These are phyloP conservation scores for Laetiporus sulphureus DNA, from an alignment of 1,284 basidiomycete species.

Conservation along the genomic window DNA sequence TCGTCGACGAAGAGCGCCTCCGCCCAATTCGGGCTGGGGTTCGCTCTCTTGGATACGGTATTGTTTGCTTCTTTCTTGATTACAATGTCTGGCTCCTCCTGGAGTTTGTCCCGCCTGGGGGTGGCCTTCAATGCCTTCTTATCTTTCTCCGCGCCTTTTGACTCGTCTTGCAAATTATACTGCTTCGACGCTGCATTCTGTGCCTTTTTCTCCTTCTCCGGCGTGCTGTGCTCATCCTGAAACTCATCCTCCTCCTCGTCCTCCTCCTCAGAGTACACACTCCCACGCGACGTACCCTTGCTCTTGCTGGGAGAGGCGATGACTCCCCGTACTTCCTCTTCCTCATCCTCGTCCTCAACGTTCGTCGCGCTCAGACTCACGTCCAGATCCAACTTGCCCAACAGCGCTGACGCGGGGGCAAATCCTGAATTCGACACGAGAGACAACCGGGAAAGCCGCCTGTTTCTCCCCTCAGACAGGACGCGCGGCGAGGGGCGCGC, in stretches of 20 bases:
- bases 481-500: not conserved
- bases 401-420: not conserved
- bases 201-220: not conserved
- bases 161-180: too few relatives aligned
- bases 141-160: too few relatives aligned
- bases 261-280: conserved; percentile 2
- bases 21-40: too few relatives aligned
- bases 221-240: too few relatives aligned
- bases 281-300: not conserved
- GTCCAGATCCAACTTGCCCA: not conserved
- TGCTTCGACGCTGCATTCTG: not conserved
- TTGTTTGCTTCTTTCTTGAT: too few relatives aligned
- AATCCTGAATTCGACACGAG: not conserved
- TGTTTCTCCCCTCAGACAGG: not conserved
- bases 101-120: too few relatives aligned
- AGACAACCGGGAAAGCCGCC: not conserved
- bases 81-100: too few relatives aligned
- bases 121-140: too few relatives aligned
- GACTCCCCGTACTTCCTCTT: not conserved
- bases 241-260: conserved; percentile 1
- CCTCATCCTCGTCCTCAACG: not conserved
- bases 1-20: too few relatives aligned
- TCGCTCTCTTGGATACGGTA: too few relatives aligned
- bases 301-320: not conserved
- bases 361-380: not conserved